phyloP scores from a whole-genome alignment of 192 early-diverging fungal genomes.

The Gigaspora rosea region DNA sequence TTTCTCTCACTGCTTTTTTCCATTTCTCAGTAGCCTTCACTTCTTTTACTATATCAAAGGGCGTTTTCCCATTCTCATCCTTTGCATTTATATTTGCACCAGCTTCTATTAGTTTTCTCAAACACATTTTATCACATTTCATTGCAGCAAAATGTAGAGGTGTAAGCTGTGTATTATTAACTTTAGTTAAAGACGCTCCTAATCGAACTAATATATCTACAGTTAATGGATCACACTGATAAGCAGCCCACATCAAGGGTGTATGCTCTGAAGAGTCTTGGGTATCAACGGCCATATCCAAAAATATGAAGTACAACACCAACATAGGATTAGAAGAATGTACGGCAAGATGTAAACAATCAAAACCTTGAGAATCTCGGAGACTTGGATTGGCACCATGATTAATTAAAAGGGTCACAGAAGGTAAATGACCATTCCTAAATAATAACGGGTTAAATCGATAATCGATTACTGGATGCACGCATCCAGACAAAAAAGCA shows the following conservation, averaged over 20 bases:
- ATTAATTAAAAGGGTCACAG: conserved; percentile 71
- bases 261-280: conserved; percentile 81
- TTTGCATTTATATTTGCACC: conserved; percentile 66
- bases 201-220: conserved; percentile 70
- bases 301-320: conserved; percentile 70
- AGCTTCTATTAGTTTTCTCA: conserved; percentile 71
- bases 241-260: conserved; percentile 93
- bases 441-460: background rate
- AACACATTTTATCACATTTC: conserved; percentile 52
- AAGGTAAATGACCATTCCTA: conserved; percentile 73
- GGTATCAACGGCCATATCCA: conserved; percentile 69
- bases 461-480: no score
- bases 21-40: conserved; percentile 46
- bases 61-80: conserved; percentile 79
- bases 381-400: conserved; percentile 72
- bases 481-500: no score
- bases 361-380: conserved; percentile 86
- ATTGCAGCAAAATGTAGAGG: conserved; percentile 91
- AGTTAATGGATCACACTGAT: conserved; percentile 76
- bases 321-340: conserved; percentile 82
- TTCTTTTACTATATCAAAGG: conserved; percentile 77
- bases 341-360: conserved; percentile 83
- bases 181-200: conserved; percentile 70
- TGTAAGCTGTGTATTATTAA: conserved; percentile 75
- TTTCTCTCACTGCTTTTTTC: conserved; percentile 51